These are phyloP conservation scores for Vigna mungo DNA, from an alignment of 306 rosid species.

Conservation along the genomic window DNA sequence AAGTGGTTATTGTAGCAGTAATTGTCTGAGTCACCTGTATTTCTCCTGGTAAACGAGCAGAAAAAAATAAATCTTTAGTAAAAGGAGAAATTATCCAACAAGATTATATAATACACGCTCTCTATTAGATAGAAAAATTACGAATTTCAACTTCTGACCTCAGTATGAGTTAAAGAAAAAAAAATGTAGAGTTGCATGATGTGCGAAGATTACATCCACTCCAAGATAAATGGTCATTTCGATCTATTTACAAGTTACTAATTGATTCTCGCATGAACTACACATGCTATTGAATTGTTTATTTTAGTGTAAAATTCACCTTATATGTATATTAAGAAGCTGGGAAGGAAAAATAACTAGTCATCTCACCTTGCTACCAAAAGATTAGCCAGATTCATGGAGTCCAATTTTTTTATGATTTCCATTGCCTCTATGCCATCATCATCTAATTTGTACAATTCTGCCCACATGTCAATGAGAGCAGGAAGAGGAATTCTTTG, in stretches of 20 bases:
- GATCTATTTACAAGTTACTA: neutral
- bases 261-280: neutral
- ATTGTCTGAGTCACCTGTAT: constrained; percentile 43
- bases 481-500: constrained; percentile 57
- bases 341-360: neutral
- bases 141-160: constrained; percentile 1
- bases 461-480: constrained; percentile 67
- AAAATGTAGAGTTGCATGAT: neutral
- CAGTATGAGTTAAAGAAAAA: neutral
- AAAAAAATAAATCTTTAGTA: neutral
- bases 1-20: constrained; percentile 59
- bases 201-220: neutral
- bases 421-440: constrained; percentile 44
- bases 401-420: constrained; percentile 42
- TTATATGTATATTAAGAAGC: neutral
- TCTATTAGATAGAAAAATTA: neutral
- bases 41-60: constrained; percentile 51
- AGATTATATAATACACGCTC: neutral
- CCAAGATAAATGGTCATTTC: neutral
- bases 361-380: constrained; percentile 59
- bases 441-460: constrained; percentile 54
- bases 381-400: constrained; percentile 55
- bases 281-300: constrained; percentile 3
- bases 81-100: neutral
- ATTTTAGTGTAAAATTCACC: neutral